phyloP scores from a whole-genome alignment of 2,329 filamentous ascomycete species.

The Stachybotrys echinatus region DNA sequence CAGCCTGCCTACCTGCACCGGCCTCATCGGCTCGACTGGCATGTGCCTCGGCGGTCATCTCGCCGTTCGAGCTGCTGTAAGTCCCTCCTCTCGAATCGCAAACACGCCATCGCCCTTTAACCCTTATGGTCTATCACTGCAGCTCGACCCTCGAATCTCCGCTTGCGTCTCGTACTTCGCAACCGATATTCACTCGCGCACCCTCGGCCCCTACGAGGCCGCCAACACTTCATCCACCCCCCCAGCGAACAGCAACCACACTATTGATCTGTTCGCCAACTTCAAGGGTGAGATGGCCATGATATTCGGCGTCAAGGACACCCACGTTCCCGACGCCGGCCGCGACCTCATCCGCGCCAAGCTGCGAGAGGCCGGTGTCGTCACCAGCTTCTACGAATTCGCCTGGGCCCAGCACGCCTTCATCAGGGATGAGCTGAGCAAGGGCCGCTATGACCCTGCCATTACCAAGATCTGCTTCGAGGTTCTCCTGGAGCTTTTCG shows the following conservation, averaged over 20 bases:
- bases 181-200: constrained; percentile 80
- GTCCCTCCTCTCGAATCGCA: constrained; percentile 11
- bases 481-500: constrained; percentile 82
- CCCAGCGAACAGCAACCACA: constrained; percentile 39
- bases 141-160: constrained; percentile 69
- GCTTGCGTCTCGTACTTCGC: constrained; percentile 86
- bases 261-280: constrained; percentile 49
- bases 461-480: constrained; percentile 86
- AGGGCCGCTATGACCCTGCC: constrained; percentile 88
- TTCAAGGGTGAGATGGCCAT: constrained; percentile 81
- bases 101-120: neutral
- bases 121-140: neutral
- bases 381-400: constrained; percentile 81
- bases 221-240: constrained; percentile 39
- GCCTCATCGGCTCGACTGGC: constrained; percentile 71
- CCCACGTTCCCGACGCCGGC: constrained; percentile 78
- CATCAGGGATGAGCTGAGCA: constrained; percentile 86
- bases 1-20: constrained; percentile 71
- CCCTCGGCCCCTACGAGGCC: constrained; percentile 57
- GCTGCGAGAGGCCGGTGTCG: constrained; percentile 67
- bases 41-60: constrained; percentile 95
- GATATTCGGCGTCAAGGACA: constrained; percentile 91
- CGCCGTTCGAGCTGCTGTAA: constrained; percentile 53
- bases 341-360: constrained; percentile 80
- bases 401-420: constrained; percentile 96